A percentile compares a stretch with the other conserved stretches of the same genome.
These are phyloP conservation scores for Fraxinus platypoda DNA, from an alignment of 305 asterid species.

Conservation along the genomic window DNA sequence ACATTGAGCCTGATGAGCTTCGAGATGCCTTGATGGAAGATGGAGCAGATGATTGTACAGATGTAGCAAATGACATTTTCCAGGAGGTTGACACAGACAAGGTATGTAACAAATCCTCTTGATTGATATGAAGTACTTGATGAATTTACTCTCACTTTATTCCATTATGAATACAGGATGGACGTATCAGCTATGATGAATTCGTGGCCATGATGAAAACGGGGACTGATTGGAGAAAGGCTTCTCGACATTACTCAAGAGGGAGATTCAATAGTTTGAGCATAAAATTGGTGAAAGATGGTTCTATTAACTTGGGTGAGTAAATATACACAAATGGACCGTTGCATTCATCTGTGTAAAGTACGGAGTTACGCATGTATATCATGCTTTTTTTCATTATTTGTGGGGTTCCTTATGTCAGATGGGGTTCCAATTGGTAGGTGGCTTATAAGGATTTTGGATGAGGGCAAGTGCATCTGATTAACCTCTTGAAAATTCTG, in stretches of 20 bases:
- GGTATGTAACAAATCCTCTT: constrained; percentile 39
- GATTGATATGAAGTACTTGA: constrained; percentile 6
- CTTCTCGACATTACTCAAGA: constrained; percentile 88
- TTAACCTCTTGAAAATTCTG: constrained; percentile 45
- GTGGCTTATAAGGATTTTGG: constrained; percentile 38
- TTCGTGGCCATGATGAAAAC: constrained; percentile 89
- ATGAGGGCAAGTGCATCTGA: constrained; percentile 34
- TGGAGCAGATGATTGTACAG: constrained; percentile 67
- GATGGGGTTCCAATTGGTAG: constrained; percentile 42
- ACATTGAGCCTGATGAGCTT: constrained; percentile 82
- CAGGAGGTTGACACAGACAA: constrained; percentile 96
- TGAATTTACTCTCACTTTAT: constrained; percentile 15
- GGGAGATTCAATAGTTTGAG: constrained; percentile 86
- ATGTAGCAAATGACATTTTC: constrained; percentile 88
- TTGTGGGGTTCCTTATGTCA: constrained; percentile 40
- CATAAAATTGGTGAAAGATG: constrained; percentile 83
- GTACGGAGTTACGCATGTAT: constrained; percentile 35
- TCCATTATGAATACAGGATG: constrained; percentile 54
- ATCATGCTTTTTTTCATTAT: constrained; percentile 41
- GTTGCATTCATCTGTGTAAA: constrained; percentile 31
- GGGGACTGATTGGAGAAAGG: constrained; percentile 93
- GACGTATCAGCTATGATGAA: constrained; percentile 82
- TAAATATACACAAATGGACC: constrained; percentile 36
- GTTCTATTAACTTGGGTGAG: constrained; percentile 85
- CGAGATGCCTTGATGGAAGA: constrained; percentile 79